Evolutionary conservation across 225 moss, liverwort and hornwort genomes (phyloP).

Genomic region (Straminergon stramineum): DNA sequence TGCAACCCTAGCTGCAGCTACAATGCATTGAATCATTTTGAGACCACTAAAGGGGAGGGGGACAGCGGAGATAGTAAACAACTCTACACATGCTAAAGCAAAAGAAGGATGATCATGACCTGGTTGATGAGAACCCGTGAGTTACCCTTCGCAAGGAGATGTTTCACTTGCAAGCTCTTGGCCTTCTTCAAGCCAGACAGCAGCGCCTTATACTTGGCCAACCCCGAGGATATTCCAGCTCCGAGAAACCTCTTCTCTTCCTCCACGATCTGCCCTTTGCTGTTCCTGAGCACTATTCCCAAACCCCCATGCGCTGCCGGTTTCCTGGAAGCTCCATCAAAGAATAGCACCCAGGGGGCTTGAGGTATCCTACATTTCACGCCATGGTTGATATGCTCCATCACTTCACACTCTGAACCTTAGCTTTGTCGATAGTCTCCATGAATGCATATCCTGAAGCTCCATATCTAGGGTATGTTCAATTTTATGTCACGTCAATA

Average conservation of each 20-base stretch:
- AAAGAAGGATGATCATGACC: not conserved
- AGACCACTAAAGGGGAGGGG: not conserved
- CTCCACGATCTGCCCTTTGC: constrained; percentile 20
- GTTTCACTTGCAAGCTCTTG: constrained; percentile 10
- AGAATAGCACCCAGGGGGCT: constrained; percentile 20
- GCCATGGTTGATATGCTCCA: not conserved
- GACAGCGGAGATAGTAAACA: not conserved
- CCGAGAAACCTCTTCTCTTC: constrained; percentile 14
- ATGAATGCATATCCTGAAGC: not conserved
- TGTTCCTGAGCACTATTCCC: constrained; percentile 10
- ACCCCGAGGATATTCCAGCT: not conserved
- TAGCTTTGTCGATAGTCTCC: not conserved
- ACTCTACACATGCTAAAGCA: not conserved
- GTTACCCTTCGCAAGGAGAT: constrained; percentile 27
- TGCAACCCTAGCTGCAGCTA: not conserved
- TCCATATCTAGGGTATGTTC: not conserved
- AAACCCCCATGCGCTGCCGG: constrained; percentile 4
- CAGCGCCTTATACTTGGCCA: constrained; percentile 22
- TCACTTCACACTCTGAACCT: not conserved
- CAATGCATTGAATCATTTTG: not conserved
- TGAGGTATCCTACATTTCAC: constrained; percentile 1
- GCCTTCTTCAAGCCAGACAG: constrained; percentile 13
- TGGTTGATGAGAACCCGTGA: constrained; percentile 19
- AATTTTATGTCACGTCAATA: not conserved
- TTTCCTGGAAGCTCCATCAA: constrained; percentile 25